Base-by-base conservation (phyloP, 208 protist genomes). In the Leishmania arabica region DNA sequence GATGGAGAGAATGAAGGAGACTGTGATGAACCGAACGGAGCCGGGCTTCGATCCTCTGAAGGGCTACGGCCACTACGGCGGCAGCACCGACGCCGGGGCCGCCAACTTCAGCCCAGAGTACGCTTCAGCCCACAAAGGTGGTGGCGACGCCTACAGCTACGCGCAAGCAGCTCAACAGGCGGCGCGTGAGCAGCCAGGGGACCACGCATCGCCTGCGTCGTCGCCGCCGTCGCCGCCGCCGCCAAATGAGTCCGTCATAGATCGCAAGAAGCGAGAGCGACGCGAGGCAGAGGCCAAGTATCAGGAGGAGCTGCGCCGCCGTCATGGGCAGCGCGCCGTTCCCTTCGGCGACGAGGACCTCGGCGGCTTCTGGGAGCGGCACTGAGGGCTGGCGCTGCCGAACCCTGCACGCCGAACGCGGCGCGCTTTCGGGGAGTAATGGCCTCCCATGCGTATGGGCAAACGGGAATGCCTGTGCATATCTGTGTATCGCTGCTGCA, bases 1-100 rank as follows among this genome's bases (percentile, higher is more conserved):
- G 34, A 95, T 93, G 89, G 91, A 95, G 65, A 94, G 91, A 65
- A 96, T 96, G 95, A 96, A 95, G 87, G 92, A 96, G 79, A 90
- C 88, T 6, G 90, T 88, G 56, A 87, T 96, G 85, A 93, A 93
- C 62, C 88, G 76, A 11, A 80, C 83, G 3, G 24, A 65, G n/a
- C 42, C 68, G 6, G 84, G 82, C 60, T 71, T 64, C 79, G 80
- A 86, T 73, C 77, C 83, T 34, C 77, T 86, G 78, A 85, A 87
- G 74, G 69, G 69, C 49, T 80, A 75, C 71, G 87, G 86, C 69
- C 89, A 96, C 86, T 89, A 89, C 83, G 83, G 80, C 73, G 86
- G 82, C 77, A 84, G 77, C 69, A 72, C 81, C n/a, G 88, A 90
- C 42, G 85, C 80, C 2, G 86, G 85, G 9, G 76, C 83, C 2